phyloP scores from a whole-genome alignment of 768 basidiomycete species.

The Mycena belliarum region DNA sequence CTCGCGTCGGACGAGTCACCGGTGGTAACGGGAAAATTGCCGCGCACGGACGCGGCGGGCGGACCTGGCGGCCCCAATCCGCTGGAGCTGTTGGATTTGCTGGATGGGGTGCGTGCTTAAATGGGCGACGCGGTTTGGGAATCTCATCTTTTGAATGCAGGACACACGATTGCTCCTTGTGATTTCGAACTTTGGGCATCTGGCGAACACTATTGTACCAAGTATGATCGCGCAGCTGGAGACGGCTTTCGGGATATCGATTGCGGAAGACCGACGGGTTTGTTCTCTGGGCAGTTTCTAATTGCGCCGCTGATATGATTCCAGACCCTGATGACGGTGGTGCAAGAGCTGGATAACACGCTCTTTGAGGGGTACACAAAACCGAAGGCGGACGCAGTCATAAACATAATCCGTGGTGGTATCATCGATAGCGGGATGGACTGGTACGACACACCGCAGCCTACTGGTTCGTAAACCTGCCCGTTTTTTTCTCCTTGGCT shows the following conservation, averaged over 20 bases:
- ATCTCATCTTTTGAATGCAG: slow-evolving; percentile 39
- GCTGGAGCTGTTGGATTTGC: slow-evolving; percentile 59
- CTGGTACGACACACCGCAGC: slow-evolving; percentile 93
- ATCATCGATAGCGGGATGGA: slow-evolving; percentile 82
- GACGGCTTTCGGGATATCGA: slow-evolving; percentile 67
- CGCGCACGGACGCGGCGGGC: slow-evolving; percentile 30
- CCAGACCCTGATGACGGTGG: slow-evolving; percentile 74
- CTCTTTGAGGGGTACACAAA: slow-evolving; percentile 88
- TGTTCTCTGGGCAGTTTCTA: slow-evolving; percentile 11
- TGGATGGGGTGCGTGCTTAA: slow-evolving; percentile 51
- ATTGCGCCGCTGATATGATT: neutral
- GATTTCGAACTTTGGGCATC: slow-evolving; percentile 82
- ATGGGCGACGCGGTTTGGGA: neutral
- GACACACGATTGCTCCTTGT: slow-evolving; percentile 86
- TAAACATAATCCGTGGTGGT: slow-evolving; percentile 69
- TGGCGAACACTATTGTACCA: slow-evolving; percentile 71
- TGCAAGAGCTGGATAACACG: slow-evolving; percentile 82
- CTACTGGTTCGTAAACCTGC: slow-evolving; percentile 60
- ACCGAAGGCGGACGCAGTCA: slow-evolving; percentile 73
- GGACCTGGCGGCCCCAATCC: slow-evolving; percentile 45
- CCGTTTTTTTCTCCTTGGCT: neutral
- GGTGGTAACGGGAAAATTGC: slow-evolving; percentile 40
- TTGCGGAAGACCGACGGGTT: slow-evolving; percentile 74
- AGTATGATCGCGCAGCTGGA: slow-evolving; percentile 82
- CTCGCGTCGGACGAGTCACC: slow-evolving; percentile 74